Evolutionary conservation across 176 grass and related monocot species (phyloP), one percentile per base, ranked within the genome.

Genomic region (Elymus sibiricus): DNA sequence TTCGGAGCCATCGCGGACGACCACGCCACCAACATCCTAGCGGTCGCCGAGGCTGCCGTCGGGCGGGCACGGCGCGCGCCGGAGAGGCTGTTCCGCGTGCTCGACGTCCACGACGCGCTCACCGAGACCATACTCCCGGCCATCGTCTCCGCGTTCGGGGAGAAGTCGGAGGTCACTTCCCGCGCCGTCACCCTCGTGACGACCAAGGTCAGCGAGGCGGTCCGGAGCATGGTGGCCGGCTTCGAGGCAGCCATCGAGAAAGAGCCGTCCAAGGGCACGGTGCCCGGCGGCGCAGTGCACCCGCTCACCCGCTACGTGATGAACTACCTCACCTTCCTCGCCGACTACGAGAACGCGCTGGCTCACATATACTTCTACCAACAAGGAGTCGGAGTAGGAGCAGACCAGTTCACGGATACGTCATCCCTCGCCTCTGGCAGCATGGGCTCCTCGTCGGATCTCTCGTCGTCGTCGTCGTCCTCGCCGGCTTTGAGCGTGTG

Each of bases 281-380:
- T 64, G 22, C 24, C 90, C 9, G 90, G 92, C 58, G 90, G 95
- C 35, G 88, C 58, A 4, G 89, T 98, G 46, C 93, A 91, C 80
- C 91, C 89, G 1, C 83, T 98, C 28, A 93, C 90, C 9, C 79
- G 95, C 25, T 95, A 97, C 59, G 95, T 95, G 10, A 97, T 97
- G 92, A 97, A 97, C 85, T 95, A 93, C 82, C 81, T 98, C 60
- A 73, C 78, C 35, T 88, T 91, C 56, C 95, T 98, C 64, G 89
- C 91, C 13, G 91, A 95, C 83, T 91, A 98, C 42, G 77, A 95
- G 14, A 29, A 78, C 15, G 63, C 82, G 15, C 78, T 94, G 0
- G 86, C 58, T n/a, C 77, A 55, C 4, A 87, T 94, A 58, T 91
- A 87, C 64, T 75, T 44, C 49, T 53, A 53, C 49, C 49, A 53